These are phyloP conservation scores for Phytomonas serpens DNA, from an alignment of 208 protist genomes.

Conservation along the genomic window DNA sequence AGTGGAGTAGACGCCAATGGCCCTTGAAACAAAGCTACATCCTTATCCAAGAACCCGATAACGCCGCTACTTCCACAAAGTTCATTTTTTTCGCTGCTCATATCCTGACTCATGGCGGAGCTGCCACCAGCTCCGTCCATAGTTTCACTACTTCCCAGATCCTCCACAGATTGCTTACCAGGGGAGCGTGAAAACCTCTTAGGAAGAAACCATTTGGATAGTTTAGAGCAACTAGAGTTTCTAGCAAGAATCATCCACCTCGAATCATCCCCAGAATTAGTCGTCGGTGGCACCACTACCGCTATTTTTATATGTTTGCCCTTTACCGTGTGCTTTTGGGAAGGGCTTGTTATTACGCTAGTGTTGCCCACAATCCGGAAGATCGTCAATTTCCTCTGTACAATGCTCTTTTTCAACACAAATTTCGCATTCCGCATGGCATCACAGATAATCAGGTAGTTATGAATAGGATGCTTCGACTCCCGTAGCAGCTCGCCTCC, in stretches of 20 bases:
- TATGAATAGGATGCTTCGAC: constrained; percentile 47
- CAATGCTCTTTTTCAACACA: constrained; percentile 35
- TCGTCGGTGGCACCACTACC: constrained; percentile 21
- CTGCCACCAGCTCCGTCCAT: background rate
- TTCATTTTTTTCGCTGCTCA: background rate
- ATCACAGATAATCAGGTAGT: constrained; percentile 49
- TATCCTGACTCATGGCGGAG: background rate
- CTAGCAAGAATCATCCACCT: constrained; percentile 23
- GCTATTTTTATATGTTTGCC: constrained; percentile 34
- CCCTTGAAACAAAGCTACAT: background rate
- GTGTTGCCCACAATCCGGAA: constrained; percentile 35
- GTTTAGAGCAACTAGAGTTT: background rate
- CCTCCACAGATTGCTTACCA: background rate
- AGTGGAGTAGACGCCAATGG: background rate
- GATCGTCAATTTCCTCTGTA: constrained; percentile 39
- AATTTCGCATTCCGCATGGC: constrained; percentile 36
- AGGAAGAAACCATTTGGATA: background rate
- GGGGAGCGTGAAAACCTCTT: background rate
- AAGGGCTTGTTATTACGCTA: constrained; percentile 27
- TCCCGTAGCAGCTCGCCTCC: constrained; percentile 50
- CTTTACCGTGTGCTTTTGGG: constrained; percentile 27
- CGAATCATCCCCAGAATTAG: constrained; percentile 8
- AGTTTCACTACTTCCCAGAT: background rate
- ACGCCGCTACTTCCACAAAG: background rate
- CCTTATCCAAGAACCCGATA: background rate